Conservation (phyloP, 1,139 yeast genomes). For the Sporopachydermia cereana region DNA sequence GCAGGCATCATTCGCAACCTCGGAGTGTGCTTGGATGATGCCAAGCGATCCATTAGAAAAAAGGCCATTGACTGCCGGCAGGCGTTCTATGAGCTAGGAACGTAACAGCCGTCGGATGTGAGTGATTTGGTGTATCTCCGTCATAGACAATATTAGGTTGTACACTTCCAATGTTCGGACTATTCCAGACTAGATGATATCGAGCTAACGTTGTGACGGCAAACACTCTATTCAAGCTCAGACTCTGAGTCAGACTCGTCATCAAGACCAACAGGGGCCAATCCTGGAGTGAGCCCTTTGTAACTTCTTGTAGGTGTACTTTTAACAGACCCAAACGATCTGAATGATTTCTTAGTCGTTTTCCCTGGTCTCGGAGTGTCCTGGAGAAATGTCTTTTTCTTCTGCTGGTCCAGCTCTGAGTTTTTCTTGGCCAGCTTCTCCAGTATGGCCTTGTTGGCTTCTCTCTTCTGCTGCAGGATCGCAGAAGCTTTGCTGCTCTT, state of each 20-base stretch:
- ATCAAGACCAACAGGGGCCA: constrained; percentile 16
- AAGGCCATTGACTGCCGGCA: constrained; percentile 75
- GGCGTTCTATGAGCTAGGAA: constrained; percentile 44
- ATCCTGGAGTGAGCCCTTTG: constrained; percentile 17
- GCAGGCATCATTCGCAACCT: constrained; percentile 37
- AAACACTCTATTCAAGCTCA: too few species aligned
- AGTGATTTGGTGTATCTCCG: too few species aligned
- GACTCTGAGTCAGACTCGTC: not conserved
- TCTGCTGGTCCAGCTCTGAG: not conserved
- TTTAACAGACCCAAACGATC: not conserved
- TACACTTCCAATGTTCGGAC: too few species aligned
- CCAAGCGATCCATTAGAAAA: constrained; percentile 60
- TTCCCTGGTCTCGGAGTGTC: not conserved
- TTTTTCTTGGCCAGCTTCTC: not conserved
- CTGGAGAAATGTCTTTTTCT: not conserved
- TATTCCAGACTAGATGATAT: too few species aligned
- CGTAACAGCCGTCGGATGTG: constrained; percentile 5
- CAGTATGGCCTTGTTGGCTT: not conserved
- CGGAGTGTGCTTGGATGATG: constrained; percentile 54
- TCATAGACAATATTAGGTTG: too few species aligned
- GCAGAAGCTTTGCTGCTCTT: too few species aligned
- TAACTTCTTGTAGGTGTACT: not conserved
- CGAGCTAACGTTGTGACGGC: too few species aligned
- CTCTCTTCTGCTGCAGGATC: not conserved
- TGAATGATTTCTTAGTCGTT: not conserved